Percentiles rank a stretch among this genome's conserved stretches.
Evolutionary conservation across 139 green algal genomes (phyloP).

Genomic region (Chlorella sorokiniana): DNA sequence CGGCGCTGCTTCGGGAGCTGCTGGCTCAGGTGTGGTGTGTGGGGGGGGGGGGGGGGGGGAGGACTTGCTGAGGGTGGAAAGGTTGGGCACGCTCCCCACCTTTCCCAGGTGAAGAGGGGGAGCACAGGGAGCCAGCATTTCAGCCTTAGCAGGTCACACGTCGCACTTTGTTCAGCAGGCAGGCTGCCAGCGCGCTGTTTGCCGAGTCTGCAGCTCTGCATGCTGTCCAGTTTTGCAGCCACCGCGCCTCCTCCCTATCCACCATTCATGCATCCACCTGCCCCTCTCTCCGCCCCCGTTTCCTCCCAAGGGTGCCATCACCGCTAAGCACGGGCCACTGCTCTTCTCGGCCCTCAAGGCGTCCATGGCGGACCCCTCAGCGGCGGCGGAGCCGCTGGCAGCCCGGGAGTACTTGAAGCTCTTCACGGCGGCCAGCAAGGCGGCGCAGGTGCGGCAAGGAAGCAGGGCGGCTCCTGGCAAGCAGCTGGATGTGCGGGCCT

Average conservation of each 20-base stretch:
- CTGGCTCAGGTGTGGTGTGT: slow-evolving; percentile 35
- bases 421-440: slow-evolving; percentile 45
- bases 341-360: slow-evolving; percentile 61
- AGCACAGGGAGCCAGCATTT: no score
- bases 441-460: slow-evolving; percentile 36
- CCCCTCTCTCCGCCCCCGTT: no score
- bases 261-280: not conserved
- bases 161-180: no score
- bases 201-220: no score
- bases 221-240: no score
- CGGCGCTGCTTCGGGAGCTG: slow-evolving; percentile 72
- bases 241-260: no score
- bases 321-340: slow-evolving; percentile 32
- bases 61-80: slow-evolving; percentile 37
- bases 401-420: slow-evolving; percentile 49
- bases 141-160: no score
- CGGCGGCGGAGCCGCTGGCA: slow-evolving; percentile 35
- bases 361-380: slow-evolving; percentile 25
- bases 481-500: no score
- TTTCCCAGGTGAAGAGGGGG: no score
- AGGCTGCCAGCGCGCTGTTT: no score
- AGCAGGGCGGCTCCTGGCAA: no score
- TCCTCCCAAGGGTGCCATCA: not conserved
- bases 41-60: not conserved
- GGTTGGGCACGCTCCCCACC: not conserved